Conservation (phyloP, 2,329 filamentous ascomycete genomes). For the Aspergillus sp. region DNA sequence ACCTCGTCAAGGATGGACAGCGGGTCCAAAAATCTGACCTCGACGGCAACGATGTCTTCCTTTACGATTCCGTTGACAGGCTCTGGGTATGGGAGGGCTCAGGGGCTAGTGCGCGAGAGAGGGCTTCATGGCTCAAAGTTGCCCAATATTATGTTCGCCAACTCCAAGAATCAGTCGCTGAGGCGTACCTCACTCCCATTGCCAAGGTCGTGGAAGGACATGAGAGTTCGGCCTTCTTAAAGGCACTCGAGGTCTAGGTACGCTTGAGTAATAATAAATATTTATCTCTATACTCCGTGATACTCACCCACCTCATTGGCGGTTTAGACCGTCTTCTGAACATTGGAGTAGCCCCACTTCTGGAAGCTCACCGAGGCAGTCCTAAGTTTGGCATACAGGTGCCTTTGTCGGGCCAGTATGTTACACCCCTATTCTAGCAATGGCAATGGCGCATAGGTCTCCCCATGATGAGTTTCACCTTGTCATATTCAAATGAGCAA, state of each 20-base stretch:
- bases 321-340: no score
- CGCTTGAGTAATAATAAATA: no score
- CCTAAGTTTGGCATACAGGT: no score
- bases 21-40: conserved; percentile 50
- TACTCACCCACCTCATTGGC: no score
- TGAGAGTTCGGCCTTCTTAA: conserved; percentile 29
- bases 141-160: conserved; percentile 28
- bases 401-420: no score
- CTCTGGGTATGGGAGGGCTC: conserved; percentile 68
- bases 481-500: no score
- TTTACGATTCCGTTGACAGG: conserved; percentile 56
- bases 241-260: conserved; percentile 15
- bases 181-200: conserved; percentile 26
- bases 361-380: no score
- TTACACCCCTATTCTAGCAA: no score
- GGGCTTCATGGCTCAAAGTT: conserved; percentile 52
- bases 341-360: no score
- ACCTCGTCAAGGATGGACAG: conserved; percentile 56
- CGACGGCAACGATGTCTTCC: conserved; percentile 60
- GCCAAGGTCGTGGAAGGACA: conserved; percentile 29
- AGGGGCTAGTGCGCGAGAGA: conserved; percentile 58
- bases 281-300: no score
- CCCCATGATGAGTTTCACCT: no score
- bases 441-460: no score
- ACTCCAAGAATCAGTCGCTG: conserved; percentile 20